Base-by-base conservation (phyloP, 225 moss, liverwort and hornwort genomes). In the Pleurozium schreberi region DNA sequence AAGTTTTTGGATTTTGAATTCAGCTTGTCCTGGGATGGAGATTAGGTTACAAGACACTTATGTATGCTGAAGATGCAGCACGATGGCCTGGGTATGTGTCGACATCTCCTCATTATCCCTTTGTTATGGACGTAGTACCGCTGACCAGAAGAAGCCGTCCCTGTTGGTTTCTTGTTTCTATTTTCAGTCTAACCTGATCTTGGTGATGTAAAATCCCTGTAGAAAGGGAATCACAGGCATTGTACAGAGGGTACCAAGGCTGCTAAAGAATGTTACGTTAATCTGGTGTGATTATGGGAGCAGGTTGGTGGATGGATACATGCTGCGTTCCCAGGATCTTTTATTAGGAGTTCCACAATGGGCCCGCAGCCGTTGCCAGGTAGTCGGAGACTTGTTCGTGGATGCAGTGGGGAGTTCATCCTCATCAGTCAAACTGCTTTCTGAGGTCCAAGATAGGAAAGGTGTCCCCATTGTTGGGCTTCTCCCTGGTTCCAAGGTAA, bases 401-500 rank as follows among this genome's bases (percentile, higher is more conserved):
- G 96, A 97, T 89, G 95, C 97, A 68, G 96, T 97, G 38, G 93
- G 75, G 71, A 85, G 82, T 69, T 91, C 94, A 40, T 69, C 82
- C 55, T 89, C 90, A 49, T 82, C 75, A 40, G 31, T 75, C 40
- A 62, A 70, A n/a, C 49, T 87, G 61, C 89, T 59, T 59, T 52
- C 87, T 82, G 43, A 63, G 28, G 55, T 52, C 63, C 90, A 75
- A 55, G 87, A 70, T 49, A 86, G 83, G 53, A 88, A 89, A 55
- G 52, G 61, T 57, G 65, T 93, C 28, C 90, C 94, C 45, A 88
- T 95, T 71, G 94, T 97, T 65, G 96, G 97, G 66, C 93, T 97
- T 84, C 94, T 97, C 17, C 97, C 96, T 87, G 96, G 97, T 71
- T 97, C 96, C 66, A 97, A 97, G 96, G 96, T 96, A 88, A 71